phyloP scores from a whole-genome alignment of 495 filamentous ascomycete genomes.

The Aspergillus bertholletiae region DNA sequence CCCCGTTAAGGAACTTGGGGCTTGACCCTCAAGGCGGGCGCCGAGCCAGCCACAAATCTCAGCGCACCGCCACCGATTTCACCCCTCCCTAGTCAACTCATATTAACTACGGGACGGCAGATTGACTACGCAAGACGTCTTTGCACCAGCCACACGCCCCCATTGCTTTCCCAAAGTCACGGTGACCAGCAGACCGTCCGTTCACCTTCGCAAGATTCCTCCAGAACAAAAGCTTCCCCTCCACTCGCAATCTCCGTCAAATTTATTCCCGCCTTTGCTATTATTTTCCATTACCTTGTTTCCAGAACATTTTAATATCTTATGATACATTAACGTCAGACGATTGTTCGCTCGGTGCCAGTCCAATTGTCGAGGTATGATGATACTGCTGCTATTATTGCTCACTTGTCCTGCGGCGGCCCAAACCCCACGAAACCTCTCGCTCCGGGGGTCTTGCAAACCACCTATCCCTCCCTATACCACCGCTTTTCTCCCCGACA shows the following conservation, averaged over 20 bases:
- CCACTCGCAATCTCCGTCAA: conserved; percentile 29
- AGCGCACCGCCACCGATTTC: conserved; percentile 21
- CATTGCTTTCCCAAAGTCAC: conserved; percentile 7
- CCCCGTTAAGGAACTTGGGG: conserved; percentile 11
- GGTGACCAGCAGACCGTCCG: conserved; percentile 8
- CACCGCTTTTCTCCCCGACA: conserved; percentile 12
- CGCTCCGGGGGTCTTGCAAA: conserved; percentile 28
- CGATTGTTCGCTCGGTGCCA: conserved; percentile 10
- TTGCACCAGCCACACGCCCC: conserved; percentile 21
- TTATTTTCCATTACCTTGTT: background rate
- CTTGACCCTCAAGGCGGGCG: conserved; percentile 17
- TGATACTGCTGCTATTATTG: conserved; percentile 13
- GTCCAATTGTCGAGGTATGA: conserved; percentile 33
- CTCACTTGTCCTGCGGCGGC: conserved; percentile 36
- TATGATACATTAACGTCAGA: conserved; percentile 2
- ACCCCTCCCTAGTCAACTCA: conserved; percentile 7
- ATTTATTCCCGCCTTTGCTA: conserved; percentile 15
- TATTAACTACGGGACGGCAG: background rate
- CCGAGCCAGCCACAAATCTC: conserved; percentile 9
- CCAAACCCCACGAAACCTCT: conserved; percentile 47
- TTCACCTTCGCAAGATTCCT: conserved; percentile 20
- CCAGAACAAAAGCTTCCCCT: conserved; percentile 18
- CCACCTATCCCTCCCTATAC: conserved; percentile 23
- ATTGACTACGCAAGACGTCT: too few species aligned
- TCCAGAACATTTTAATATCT: background rate